A percentile compares a stretch with the other conserved stretches of the same genome.
Evolutionary conservation across 305 asterid genomes (phyloP).

Genomic region (Ilex paraguariensis): DNA sequence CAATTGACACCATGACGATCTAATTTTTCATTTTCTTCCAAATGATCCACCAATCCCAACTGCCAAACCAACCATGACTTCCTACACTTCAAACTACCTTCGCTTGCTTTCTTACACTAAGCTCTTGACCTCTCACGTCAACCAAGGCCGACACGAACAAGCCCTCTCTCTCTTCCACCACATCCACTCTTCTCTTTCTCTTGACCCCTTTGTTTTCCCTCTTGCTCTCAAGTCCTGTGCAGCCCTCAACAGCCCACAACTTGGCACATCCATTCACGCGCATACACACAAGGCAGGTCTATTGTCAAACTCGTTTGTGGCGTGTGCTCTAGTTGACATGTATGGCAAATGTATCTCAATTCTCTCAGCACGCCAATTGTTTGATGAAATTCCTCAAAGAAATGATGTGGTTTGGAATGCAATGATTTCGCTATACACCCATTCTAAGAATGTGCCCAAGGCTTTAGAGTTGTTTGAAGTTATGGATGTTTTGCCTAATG

Average conservation of each 20-base stretch:
- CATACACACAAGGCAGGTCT: constrained; percentile 21
- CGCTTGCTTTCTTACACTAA: constrained; percentile 38
- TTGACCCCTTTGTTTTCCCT: constrained; percentile 45
- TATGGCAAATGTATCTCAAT: constrained; percentile 37
- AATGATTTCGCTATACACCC: constrained; percentile 34
- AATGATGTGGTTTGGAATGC: constrained; percentile 44
- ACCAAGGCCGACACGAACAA: constrained; percentile 32
- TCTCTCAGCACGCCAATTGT: constrained; percentile 28
- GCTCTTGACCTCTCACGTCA: constrained; percentile 35
- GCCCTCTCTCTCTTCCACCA: constrained; percentile 35
- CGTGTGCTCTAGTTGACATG: constrained; percentile 35
- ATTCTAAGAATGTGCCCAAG: constrained; percentile 20
- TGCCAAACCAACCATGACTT: constrained; percentile 7
- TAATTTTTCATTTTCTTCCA: too few relatives aligned
- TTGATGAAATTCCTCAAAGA: constrained; percentile 34
- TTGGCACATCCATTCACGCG: constrained; percentile 34
- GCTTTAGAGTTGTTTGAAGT: constrained; percentile 31
- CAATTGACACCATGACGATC: too few relatives aligned
- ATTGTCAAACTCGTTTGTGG: constrained; percentile 31
- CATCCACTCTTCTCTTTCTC: constrained; percentile 29
- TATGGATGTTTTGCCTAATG: constrained; percentile 35
- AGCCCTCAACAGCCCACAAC: constrained; percentile 18
- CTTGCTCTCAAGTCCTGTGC: constrained; percentile 42
- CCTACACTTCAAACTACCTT: constrained; percentile 33
- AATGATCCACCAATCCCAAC: too few relatives aligned